phyloP scores from a whole-genome alignment of 176 grass and related monocot genomes.

The Secale cereale region DNA sequence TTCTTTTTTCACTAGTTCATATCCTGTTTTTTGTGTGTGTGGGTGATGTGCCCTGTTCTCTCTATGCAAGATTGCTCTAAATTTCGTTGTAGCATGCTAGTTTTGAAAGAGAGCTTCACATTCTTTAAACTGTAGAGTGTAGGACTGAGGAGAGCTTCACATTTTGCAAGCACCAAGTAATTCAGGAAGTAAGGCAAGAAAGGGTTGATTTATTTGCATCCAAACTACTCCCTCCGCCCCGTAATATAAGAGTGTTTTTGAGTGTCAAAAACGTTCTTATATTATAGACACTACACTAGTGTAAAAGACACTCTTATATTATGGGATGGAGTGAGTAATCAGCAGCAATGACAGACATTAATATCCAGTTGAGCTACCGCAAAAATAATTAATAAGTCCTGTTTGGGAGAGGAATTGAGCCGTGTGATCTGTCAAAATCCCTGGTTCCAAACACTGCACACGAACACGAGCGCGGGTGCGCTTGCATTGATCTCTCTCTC shows the following conservation, averaged over 20 bases:
- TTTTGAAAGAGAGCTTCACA: not conserved
- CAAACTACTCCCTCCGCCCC: too few species aligned
- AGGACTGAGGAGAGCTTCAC: too few species aligned
- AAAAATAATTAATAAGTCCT: not conserved
- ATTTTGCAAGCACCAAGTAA: too few species aligned
- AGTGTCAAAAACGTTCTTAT: too few species aligned
- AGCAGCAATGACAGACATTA: not conserved
- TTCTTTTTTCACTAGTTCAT: constrained; percentile 6
- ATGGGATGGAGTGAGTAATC: too few species aligned
- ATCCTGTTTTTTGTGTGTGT: not conserved
- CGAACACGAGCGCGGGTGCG: not conserved
- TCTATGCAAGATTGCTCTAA: not conserved
- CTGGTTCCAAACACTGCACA: not conserved
- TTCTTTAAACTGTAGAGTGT: too few species aligned
- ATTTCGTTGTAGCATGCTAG: not conserved
- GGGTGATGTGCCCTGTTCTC: not conserved
- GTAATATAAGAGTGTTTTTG: too few species aligned
- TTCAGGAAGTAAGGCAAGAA: not conserved
- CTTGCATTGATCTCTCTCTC: constrained; percentile 19
- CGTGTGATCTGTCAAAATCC: not conserved
- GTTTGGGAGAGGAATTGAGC: not conserved
- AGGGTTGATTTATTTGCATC: not conserved
- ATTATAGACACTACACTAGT: too few species aligned
- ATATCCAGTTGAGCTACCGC: not conserved
- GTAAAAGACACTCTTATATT: too few species aligned